Conservation (phyloP, 2,329 filamentous ascomycete species). For the Penicillium sclerotiorum region DNA sequence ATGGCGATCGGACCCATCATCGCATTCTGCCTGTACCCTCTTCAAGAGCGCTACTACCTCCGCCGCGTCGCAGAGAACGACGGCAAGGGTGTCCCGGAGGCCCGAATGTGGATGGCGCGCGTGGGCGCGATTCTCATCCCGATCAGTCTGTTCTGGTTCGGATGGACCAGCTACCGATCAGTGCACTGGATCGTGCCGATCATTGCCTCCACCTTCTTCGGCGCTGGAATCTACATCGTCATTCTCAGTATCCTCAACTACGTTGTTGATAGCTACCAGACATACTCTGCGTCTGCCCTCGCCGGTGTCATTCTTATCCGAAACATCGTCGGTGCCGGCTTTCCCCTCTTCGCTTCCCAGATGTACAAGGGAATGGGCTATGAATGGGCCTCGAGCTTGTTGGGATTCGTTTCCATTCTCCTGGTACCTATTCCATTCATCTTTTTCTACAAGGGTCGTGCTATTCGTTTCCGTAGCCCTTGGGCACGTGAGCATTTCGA, state of each 20-base stretch:
- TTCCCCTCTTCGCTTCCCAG: conserved; percentile 37
- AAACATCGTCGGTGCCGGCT: conserved; percentile 56
- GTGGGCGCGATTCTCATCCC: conserved; percentile 62
- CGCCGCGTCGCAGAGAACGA: conserved; percentile 48
- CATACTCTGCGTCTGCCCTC: conserved; percentile 70
- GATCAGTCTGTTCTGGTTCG: conserved; percentile 69
- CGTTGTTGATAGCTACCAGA: conserved; percentile 72
- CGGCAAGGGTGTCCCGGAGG: conserved; percentile 61
- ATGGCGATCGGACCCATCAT: conserved; percentile 65
- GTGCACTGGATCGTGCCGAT: conserved; percentile 69
- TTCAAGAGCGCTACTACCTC: conserved; percentile 46
- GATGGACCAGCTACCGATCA: conserved; percentile 64
- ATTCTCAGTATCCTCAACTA: conserved; percentile 77
- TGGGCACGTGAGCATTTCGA: conserved; percentile 35
- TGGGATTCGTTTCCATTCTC: conserved; percentile 42
- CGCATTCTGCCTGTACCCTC: conserved; percentile 58
- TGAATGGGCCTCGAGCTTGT: conserved; percentile 41
- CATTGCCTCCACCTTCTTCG: conserved; percentile 66
- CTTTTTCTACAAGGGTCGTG: conserved; percentile 39
- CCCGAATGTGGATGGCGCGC: conserved; percentile 66
- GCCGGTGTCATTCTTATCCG: conserved; percentile 76
- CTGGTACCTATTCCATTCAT: conserved; percentile 44
- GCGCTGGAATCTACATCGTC: conserved; percentile 70
- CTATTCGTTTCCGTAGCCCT: conserved; percentile 31
- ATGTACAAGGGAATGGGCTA: conserved; percentile 42